phyloP scores from a whole-genome alignment of 768 basidiomycete species.

The Trametes cingulata region DNA sequence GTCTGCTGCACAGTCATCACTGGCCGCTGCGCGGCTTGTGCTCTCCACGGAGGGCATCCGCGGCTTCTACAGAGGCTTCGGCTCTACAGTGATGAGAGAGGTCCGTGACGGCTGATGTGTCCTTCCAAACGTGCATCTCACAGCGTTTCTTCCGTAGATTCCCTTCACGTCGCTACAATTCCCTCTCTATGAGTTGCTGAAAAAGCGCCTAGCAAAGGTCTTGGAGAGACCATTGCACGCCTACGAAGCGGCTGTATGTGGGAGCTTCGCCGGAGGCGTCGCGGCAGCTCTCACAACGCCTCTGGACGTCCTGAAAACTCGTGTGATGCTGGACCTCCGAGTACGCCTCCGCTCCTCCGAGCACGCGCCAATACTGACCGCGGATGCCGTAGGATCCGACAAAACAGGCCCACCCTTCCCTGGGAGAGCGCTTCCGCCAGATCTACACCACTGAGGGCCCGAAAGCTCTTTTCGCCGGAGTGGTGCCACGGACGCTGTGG shows the following conservation, averaged over 20 bases:
- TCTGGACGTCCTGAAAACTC: slow-evolving; percentile 93
- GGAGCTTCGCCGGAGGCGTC: slow-evolving; percentile 86
- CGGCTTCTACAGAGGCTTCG: slow-evolving; percentile 90
- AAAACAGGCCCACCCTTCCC: slow-evolving; percentile 52
- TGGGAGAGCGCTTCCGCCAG: slow-evolving; percentile 53
- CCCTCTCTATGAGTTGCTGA: slow-evolving; percentile 90
- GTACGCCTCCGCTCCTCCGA: slow-evolving; percentile 43
- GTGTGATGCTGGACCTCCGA: slow-evolving; percentile 91
- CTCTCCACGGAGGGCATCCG: slow-evolving; percentile 60
- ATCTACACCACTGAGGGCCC: slow-evolving; percentile 77
- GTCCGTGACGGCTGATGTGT: slow-evolving; percentile 31
- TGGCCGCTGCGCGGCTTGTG: slow-evolving; percentile 57
- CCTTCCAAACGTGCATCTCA: background rate
- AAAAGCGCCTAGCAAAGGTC: slow-evolving; percentile 58
- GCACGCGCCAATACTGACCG: background rate
- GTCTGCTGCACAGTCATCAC: slow-evolving; percentile 52
- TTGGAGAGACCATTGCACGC: slow-evolving; percentile 58
- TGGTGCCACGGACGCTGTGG: slow-evolving; percentile 91
- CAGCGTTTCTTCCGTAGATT: slow-evolving; percentile 53
- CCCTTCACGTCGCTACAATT: slow-evolving; percentile 97
- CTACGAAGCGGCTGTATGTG: slow-evolving; percentile 84
- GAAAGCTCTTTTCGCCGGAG: slow-evolving; percentile 79
- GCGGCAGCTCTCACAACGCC: slow-evolving; percentile 93
- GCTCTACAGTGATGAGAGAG: slow-evolving; percentile 73
- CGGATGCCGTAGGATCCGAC: slow-evolving; percentile 44